Base-by-base conservation (phyloP, 352 stramenopile genomes). In the Elongisporangium prolatum region DNA sequence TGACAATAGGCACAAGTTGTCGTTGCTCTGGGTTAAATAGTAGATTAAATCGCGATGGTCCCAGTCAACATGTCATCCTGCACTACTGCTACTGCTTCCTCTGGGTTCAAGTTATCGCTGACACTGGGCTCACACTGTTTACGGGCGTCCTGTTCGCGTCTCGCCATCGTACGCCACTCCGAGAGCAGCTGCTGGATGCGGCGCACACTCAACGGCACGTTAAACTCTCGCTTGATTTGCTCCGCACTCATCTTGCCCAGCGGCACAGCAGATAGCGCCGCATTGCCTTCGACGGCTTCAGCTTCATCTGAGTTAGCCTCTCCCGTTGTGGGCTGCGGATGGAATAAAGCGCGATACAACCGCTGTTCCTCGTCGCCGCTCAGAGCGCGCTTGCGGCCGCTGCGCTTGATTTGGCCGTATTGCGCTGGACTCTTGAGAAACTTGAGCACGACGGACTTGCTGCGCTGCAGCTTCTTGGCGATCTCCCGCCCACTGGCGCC, bases 391-490 rank as follows among this genome's bases (percentile, higher is more conserved):
- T 77, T 77, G 60, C 74, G 72, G 56, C 74, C 74, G 53, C 69
- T 80, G 67, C 74, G 74, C 65, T 84, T 84, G 62, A 69, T 69
- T 34, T 67, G 65, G 13, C 61, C 74, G 65, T 84, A 84, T 63
- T 68, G 67, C 49, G 69, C 48, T 8, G 74, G 74, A 18, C 66
- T 73, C 24, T 72, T 70, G 51, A 84, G 67, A 57, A 67, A 84
- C 60, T 81, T 84, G 62, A 84, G 74, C 65, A 84, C 74, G 34
- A 84, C 74, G 18, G 74, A 81, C 69, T 84, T 84, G 61, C 72
- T 81, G 53, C 74, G 74, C 34, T 67, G 47, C 14, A 84, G 63
- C 59, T 68, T 65, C 60, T 75, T 71, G 18, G 62, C 74, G 65
- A 84, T 84, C 60, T 81, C 72, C n/a, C 74, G 69, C 9, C 64